These are phyloP conservation scores for Mycena vitilis DNA, from an alignment of 768 basidiomycete genomes.

Conservation along the genomic window DNA sequence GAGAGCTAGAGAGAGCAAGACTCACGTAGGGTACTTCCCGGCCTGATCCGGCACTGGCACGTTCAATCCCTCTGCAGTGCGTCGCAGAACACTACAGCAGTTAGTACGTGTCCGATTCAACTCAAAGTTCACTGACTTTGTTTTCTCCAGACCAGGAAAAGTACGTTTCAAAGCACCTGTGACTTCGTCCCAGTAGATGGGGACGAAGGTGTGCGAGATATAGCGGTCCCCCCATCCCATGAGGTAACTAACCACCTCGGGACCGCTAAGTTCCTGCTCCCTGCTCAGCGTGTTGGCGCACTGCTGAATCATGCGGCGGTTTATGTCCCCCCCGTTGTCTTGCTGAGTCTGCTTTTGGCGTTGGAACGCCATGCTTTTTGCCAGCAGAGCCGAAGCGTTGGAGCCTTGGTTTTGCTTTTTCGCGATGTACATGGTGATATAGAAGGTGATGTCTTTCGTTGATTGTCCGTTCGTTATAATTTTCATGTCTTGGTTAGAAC, in stretches of 20 bases:
- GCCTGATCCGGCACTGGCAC: no score
- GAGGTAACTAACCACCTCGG: conserved; percentile 51
- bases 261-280: conserved; percentile 52
- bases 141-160: no score
- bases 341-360: no score
- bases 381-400: conserved; percentile 47
- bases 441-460: conserved; percentile 50
- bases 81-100: no score
- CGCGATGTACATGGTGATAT: conserved; percentile 41
- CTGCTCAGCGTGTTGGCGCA: conserved; percentile 47
- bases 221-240: conserved; percentile 57
- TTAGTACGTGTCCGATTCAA: no score
- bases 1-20: no score
- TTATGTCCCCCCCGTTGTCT: no score
- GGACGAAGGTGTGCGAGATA: conserved; percentile 50
- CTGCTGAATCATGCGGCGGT: conserved; percentile 45
- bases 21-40: no score
- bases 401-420: conserved; percentile 41
- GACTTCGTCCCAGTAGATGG: conserved; percentile 47
- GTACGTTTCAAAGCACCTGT: no score
- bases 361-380: conserved; percentile 41
- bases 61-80: no score
- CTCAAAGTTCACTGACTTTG: no score
- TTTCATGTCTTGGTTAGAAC: conserved; percentile 56
- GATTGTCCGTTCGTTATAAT: conserved; percentile 48